These are phyloP conservation scores for Tuber aestivum DNA, from an alignment of 495 filamentous ascomycete genomes.

Conservation along the genomic window DNA sequence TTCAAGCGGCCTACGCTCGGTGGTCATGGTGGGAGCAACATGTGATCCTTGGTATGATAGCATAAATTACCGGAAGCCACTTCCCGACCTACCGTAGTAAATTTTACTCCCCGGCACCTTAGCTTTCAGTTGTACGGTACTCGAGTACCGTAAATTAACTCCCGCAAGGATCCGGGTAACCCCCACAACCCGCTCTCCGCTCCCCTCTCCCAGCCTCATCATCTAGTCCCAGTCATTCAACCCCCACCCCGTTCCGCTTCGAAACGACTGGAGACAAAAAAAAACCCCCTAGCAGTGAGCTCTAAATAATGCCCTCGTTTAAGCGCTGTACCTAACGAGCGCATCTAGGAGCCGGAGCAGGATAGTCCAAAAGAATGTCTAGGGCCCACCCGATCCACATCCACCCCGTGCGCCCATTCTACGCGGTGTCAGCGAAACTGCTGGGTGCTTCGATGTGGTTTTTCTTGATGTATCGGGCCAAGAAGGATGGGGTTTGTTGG, in stretches of 20 bases:
- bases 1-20: not conserved
- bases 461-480: slow-evolving; percentile 79
- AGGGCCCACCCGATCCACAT: slow-evolving; percentile 66
- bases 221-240: not conserved
- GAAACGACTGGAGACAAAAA: not conserved
- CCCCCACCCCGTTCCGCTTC: not conserved
- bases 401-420: slow-evolving; percentile 66
- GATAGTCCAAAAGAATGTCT: slow-evolving; percentile 46
- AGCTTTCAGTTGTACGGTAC: no score
- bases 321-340: not conserved
- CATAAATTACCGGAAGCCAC: no score
- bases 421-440: slow-evolving; percentile 76
- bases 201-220: not conserved
- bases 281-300: not conserved
- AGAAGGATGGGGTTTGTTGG: slow-evolving; percentile 69
- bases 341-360: slow-evolving; percentile 41
- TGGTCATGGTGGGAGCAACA: not conserved
- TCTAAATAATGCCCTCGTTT: not conserved
- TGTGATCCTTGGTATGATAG: not conserved
- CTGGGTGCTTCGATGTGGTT: slow-evolving; percentile 98
- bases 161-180: not conserved
- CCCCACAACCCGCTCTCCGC: not conserved
- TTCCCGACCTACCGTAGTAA: not conserved
- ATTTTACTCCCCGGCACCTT: not conserved
- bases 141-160: no score